A percentile compares a stretch with the other conserved stretches of the same genome.
Conservation (phyloP, 129 eudicot species). For the Lonicera japonica region DNA sequence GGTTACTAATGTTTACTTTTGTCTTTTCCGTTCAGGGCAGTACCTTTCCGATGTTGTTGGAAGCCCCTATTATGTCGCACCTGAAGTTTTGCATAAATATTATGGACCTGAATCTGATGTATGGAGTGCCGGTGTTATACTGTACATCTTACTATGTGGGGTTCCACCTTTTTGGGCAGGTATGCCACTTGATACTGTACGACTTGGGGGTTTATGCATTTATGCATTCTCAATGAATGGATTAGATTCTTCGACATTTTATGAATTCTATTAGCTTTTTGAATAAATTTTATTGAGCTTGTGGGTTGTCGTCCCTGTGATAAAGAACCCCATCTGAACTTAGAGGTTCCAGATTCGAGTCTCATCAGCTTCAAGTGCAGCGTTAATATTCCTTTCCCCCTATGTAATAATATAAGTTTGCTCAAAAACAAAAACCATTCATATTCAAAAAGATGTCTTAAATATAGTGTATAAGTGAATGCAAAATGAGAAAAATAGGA, state of each 20-base stretch:
- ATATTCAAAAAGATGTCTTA: too few relatives aligned
- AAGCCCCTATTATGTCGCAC: constrained; percentile 67
- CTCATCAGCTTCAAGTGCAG: too few relatives aligned
- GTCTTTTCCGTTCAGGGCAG: constrained; percentile 24
- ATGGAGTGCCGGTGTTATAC: constrained; percentile 66
- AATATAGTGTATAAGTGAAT: too few relatives aligned
- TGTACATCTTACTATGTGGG: constrained; percentile 45
- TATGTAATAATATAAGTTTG: too few relatives aligned
- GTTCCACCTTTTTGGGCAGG: constrained; percentile 77
- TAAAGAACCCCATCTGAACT: background rate
- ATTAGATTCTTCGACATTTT: background rate
- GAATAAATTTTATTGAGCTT: background rate
- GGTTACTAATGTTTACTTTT: background rate
- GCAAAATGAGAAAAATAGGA: too few relatives aligned
- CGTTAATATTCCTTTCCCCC: too few relatives aligned
- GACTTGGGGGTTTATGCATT: background rate
- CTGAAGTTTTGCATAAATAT: constrained; percentile 44
- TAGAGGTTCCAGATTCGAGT: too few relatives aligned
- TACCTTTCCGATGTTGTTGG: constrained; percentile 54
- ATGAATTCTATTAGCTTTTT: background rate
- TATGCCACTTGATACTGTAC: background rate
- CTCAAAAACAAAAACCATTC: too few relatives aligned
- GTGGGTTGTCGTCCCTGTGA: background rate
- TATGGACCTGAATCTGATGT: constrained; percentile 60
- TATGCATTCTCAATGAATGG: background rate